Percentiles rank a stretch among this genome's conserved stretches.
These are phyloP conservation scores for Leccinum barrowsii DNA, from an alignment of 768 basidiomycete genomes.

Conservation along the genomic window DNA sequence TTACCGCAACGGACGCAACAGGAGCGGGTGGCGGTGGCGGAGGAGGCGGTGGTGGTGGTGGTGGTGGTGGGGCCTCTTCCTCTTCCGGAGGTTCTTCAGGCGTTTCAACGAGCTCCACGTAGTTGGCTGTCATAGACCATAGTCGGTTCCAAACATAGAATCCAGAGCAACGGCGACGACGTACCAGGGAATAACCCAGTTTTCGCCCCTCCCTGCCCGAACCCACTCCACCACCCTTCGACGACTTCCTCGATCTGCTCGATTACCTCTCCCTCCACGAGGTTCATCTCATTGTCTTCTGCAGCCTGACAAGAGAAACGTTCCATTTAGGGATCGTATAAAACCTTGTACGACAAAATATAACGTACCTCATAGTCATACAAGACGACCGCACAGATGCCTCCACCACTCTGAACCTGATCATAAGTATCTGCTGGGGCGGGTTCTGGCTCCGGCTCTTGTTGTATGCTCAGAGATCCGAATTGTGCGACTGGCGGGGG, in stretches of 20 bases:
- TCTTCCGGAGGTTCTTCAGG: constrained; percentile 39
- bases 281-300: constrained; percentile 82
- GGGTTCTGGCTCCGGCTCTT: constrained; percentile 38
- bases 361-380: constrained; percentile 71
- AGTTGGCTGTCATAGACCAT: constrained; percentile 58
- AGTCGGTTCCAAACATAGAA: background rate
- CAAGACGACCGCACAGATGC: constrained; percentile 68
- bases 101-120: constrained; percentile 72
- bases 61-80: constrained; percentile 44
- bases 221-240: constrained; percentile 91
- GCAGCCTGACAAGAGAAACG: constrained; percentile 44
- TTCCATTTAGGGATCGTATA: background rate
- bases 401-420: constrained; percentile 31
- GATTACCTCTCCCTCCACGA: constrained; percentile 78
- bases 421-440: constrained; percentile 19
- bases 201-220: constrained; percentile 60
- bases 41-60: constrained; percentile 58
- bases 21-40: constrained; percentile 34
- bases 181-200: constrained; percentile 82
- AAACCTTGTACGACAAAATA: background rate
- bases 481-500: constrained; percentile 39
- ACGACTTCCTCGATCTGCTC: constrained; percentile 81
- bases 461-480: constrained; percentile 26
- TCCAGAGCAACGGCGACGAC: constrained; percentile 21
- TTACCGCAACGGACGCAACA: constrained; percentile 39